Evolutionary conservation across 2,329 filamentous ascomycete species (phyloP).

Genomic region (Diatrype stigma): DNA sequence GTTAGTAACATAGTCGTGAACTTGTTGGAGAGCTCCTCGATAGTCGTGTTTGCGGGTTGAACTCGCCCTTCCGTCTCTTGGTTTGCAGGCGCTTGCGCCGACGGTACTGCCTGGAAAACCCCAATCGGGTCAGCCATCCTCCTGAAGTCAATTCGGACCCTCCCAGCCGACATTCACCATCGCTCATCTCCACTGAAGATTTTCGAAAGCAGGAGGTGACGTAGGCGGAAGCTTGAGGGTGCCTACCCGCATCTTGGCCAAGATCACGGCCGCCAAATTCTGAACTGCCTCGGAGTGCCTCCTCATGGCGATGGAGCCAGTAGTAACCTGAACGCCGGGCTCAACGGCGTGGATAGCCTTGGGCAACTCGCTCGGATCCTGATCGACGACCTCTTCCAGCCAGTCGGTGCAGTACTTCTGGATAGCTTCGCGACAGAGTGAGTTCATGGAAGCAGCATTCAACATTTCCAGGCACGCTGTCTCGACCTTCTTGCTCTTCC

Average conservation of each 20-base stretch:
- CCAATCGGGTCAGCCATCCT: conserved; percentile 42
- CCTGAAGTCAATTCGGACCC: conserved; percentile 22
- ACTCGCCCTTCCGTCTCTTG: conserved; percentile 39
- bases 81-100: conserved; percentile 32
- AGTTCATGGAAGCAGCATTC: conserved; percentile 85
- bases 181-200: conserved; percentile 22
- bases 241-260: conserved; percentile 66
- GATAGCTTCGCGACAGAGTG: conserved; percentile 76
- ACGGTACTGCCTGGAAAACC: conserved; percentile 48
- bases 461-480: conserved; percentile 83
- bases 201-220: conserved; percentile 15
- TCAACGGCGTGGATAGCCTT: conserved; percentile 45
- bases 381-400: conserved; percentile 78
- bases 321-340: conserved; percentile 54
- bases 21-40: conserved; percentile 61
- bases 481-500: conserved; percentile 82
- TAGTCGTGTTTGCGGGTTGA: conserved; percentile 53
- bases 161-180: conserved; percentile 2
- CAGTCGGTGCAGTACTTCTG: conserved; percentile 80
- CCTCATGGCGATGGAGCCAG: conserved; percentile 56
- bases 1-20: conserved; percentile 64
- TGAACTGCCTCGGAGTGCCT: conserved; percentile 59
- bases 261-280: conserved; percentile 66
- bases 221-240: conserved; percentile 30
- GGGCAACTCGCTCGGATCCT: conserved; percentile 57